A percentile compares a stretch with the other conserved stretches of the same genome.
These are phyloP conservation scores for Daldinia bambusicola DNA, from an alignment of 495 filamentous ascomycete species.

Conservation along the genomic window DNA sequence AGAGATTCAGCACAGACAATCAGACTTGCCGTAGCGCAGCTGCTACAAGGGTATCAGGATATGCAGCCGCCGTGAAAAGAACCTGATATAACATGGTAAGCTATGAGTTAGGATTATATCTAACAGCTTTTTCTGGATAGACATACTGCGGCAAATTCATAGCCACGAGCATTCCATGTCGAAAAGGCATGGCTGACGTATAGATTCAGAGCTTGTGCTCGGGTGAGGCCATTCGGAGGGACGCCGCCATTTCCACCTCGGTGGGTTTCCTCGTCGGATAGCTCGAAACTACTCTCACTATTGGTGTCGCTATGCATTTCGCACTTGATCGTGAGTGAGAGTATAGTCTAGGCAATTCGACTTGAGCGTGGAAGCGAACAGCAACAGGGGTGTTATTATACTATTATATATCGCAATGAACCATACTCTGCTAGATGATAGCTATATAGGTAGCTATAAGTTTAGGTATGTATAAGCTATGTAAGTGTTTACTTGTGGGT, in stretches of 20 bases:
- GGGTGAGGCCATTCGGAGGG: slow-evolving; percentile 22
- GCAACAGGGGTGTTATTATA: neutral
- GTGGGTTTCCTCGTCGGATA: neutral
- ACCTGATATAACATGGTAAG: slow-evolving; percentile 46
- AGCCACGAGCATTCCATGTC: slow-evolving; percentile 51
- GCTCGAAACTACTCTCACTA: slow-evolving; percentile 25
- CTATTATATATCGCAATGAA: neutral
- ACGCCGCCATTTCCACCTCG: neutral
- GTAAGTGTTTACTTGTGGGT: neutral
- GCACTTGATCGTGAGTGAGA: neutral
- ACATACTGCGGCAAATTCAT: slow-evolving; percentile 54
- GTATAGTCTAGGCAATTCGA: neutral
- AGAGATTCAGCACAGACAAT: slow-evolving; percentile 24
- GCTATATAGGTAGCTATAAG: too few species aligned
- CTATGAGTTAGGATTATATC: slow-evolving; percentile 12
- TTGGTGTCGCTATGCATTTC: slow-evolving; percentile 18
- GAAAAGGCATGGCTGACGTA: slow-evolving; percentile 59
- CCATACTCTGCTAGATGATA: neutral
- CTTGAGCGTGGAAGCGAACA: neutral
- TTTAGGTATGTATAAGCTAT: neutral
- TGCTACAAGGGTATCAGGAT: slow-evolving; percentile 65
- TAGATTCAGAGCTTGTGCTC: slow-evolving; percentile 59
- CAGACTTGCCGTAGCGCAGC: slow-evolving; percentile 51
- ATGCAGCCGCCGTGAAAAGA: slow-evolving; percentile 69
- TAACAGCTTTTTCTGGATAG: slow-evolving; percentile 11